Evolutionary conservation across 1,284 basidiomycete genomes (phyloP).

Genomic region (Polyporus tsugae): DNA sequence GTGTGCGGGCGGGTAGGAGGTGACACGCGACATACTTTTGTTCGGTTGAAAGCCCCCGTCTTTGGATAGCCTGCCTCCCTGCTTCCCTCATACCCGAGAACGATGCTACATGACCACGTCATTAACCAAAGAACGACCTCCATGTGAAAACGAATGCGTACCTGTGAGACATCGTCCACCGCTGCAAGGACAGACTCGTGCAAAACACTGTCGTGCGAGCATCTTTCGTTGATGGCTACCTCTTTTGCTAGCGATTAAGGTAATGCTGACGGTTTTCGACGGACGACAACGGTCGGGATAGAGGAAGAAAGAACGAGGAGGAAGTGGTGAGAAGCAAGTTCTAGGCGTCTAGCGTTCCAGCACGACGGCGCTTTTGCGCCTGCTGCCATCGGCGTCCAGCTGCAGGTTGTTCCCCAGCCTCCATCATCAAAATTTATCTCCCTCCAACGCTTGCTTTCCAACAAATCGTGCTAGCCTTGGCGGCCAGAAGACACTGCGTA

Average conservation of each 20-base stretch:
- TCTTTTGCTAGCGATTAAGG: not conserved
- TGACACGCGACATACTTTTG: slow-evolving; percentile 11
- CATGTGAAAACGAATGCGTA: not conserved
- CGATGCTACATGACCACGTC: slow-evolving; percentile 16
- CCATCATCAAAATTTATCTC: too few relatives aligned
- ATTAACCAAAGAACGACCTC: not conserved
- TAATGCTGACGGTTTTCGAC: not conserved
- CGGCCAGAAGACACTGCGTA: too few relatives aligned
- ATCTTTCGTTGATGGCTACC: slow-evolving; percentile 3
- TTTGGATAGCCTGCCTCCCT: not conserved
- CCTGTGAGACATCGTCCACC: slow-evolving; percentile 27
- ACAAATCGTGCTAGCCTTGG: too few relatives aligned
- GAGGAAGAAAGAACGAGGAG: not conserved
- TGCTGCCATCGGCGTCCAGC: too few relatives aligned
- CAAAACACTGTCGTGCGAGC: slow-evolving; percentile 20
- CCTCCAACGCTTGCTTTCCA: too few relatives aligned
- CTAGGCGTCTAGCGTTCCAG: not conserved
- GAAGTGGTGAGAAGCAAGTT: not conserved
- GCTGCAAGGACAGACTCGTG: slow-evolving; percentile 26
- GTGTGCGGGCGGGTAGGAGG: not conserved
- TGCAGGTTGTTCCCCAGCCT: too few relatives aligned
- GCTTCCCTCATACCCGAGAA: slow-evolving; percentile 9
- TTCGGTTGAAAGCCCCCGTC: not conserved
- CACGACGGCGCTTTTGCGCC: too few relatives aligned
- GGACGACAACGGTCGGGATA: not conserved